These are phyloP conservation scores for Protomyces gravidus DNA, from an alignment of 1,139 yeast species.

Conservation along the genomic window DNA sequence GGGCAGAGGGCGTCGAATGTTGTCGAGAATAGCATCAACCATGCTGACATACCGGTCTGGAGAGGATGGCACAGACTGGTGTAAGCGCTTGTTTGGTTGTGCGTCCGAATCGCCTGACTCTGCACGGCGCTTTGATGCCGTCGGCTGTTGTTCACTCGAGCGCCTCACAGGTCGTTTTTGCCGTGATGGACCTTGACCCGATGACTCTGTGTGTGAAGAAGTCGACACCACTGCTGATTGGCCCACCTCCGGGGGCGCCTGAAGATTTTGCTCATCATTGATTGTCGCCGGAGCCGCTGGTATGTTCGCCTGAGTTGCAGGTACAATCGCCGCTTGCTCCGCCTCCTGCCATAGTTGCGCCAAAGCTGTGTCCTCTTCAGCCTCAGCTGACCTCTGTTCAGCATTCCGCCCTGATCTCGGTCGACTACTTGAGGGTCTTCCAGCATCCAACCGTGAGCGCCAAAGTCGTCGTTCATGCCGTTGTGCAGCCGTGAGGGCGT, in stretches of 20 bases:
- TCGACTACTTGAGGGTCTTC: not conserved
- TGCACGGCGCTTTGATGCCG: not conserved
- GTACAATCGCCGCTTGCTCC: conserved; percentile 15
- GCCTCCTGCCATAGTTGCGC: conserved; percentile 19
- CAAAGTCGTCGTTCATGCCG: conserved; percentile 17
- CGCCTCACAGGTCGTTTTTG: not conserved
- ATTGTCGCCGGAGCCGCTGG: not conserved
- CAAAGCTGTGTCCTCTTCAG: conserved; percentile 2
- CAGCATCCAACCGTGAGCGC: conserved; percentile 11
- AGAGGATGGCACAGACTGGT: not conserved
- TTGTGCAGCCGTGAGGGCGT: conserved; percentile 2
- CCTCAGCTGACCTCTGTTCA: not conserved
- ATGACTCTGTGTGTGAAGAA: not conserved
- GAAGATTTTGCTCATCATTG: not conserved
- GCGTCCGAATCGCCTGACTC: not conserved
- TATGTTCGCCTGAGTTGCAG: too few species aligned
- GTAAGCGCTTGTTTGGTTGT: not conserved
- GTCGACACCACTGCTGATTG: not conserved
- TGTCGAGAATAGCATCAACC: not conserved
- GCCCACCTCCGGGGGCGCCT: too few species aligned
- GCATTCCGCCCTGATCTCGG: not conserved
- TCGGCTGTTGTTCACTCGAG: not conserved
- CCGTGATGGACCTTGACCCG: not conserved
- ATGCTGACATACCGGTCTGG: not conserved
- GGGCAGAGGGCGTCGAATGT: not conserved